Evolutionary conservation across 495 filamentous ascomycete genomes (phyloP), one percentile per base, ranked within the genome.

Genomic region (Lophiotrema nucula): DNA sequence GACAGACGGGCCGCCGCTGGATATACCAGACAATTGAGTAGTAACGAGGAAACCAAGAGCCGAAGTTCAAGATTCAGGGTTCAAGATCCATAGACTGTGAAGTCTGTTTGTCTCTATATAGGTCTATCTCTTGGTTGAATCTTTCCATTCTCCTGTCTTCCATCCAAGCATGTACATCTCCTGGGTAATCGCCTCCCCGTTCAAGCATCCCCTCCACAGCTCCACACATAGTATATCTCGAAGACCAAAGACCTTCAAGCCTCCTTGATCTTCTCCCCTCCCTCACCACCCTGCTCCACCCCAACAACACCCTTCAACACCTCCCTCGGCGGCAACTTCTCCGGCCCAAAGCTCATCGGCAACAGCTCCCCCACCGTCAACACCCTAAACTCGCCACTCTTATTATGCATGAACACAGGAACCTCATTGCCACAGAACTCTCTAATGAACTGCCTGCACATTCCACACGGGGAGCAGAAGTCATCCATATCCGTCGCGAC

Each of bases 391-490:
- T 82, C 76, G 3, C 82, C 85, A 39, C 88, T 77, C 50, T 79
- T 84, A 67, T 91, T 90, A 70, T 90, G 92, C 93, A 98, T 92
- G 66, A 96, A 85, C n/a, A 97, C 79, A 0, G 90, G 92, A 46
- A 80, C 83, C 0, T 75, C 73, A 49, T 76, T 70, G 61, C 72
- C 72, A 42, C 67, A 72, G 41, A 76, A 76, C 62, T 76, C 73
- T 21, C 72, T 37, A 12, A 76, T 51, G 43, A 77, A 77, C 58
- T 82, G 75, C 15, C 78, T 66, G 54, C 79, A 84, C 79, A 80
- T 83, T 27, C 76, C 77, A 41, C 77, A 79, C 2, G 77, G 77
- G 1, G 75, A 71, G 65, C 74, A 81, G 53, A 58, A 65, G 55
- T 45, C 62, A 42, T 60, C 53, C 59, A 88, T 85, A 72, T 97